These are phyloP conservation scores for Sporothrix variecibatus DNA, from an alignment of 2,329 filamentous ascomycete species.

Conservation along the genomic window DNA sequence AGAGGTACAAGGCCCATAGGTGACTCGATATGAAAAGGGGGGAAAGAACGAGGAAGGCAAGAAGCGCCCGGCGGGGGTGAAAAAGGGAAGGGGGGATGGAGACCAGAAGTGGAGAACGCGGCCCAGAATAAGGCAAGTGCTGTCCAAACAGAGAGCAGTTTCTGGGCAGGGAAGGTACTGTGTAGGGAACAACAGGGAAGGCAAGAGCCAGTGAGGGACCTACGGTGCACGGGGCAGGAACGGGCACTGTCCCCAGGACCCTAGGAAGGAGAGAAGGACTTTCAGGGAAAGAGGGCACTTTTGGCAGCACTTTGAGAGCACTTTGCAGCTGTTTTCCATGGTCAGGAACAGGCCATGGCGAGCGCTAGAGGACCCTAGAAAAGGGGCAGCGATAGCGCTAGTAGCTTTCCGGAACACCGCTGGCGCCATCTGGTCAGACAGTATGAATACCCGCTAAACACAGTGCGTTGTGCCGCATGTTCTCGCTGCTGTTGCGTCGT, in stretches of 20 bases:
- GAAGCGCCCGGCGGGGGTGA: conserved; percentile 20
- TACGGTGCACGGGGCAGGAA: conserved; percentile 6
- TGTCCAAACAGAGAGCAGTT: neutral
- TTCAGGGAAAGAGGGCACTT: neutral
- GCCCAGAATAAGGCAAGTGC: neutral
- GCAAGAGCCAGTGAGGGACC: conserved; percentile 6
- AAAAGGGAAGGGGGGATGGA: neutral
- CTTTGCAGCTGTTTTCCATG: neutral
- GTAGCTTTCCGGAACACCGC: conserved; percentile 2
- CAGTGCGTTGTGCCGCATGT: neutral
- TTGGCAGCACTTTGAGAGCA: no score
- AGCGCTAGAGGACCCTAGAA: conserved; percentile 12
- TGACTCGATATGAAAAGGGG: conserved; percentile 11
- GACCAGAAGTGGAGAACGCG: conserved; percentile 9
- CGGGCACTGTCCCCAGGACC: conserved; percentile 1
- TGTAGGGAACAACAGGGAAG: neutral
- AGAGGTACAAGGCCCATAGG: neutral
- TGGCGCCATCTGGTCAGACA: neutral
- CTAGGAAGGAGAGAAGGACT: neutral
- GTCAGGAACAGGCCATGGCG: neutral
- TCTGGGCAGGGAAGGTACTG: neutral
- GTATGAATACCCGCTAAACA: neutral
- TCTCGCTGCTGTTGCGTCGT: neutral
- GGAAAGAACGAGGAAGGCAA: neutral
- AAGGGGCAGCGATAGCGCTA: conserved; percentile 12